Percentiles rank a stretch among this genome's conserved stretches.
Conservation (phyloP, 2,329 filamentous ascomycete species). For the Phialophora verrucosa region DNA sequence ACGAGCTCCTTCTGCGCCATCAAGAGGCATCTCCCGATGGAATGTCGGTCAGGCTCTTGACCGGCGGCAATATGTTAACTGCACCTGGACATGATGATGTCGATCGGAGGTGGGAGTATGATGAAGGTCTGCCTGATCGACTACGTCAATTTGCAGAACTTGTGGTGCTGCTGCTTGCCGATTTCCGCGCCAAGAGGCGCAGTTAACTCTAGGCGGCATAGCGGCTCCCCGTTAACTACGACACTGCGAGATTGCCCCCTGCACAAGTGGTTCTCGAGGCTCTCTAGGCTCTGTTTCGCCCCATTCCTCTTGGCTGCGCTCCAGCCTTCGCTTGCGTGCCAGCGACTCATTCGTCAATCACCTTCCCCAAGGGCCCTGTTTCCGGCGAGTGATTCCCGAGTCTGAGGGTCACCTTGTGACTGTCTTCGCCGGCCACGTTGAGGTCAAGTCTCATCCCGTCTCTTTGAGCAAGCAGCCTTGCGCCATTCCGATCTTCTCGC, state of each 20-base stretch:
- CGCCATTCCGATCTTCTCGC: conserved; percentile 8
- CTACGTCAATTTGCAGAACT: conserved; percentile 26
- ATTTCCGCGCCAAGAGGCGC: neutral
- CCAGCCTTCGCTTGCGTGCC: conserved; percentile 14
- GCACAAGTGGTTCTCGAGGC: conserved; percentile 8
- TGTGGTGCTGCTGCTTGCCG: conserved; percentile 3
- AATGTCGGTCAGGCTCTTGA: neutral
- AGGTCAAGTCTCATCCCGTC: neutral
- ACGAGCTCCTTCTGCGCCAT: neutral
- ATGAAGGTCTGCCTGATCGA: conserved; percentile 17
- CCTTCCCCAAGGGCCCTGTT: conserved; percentile 3
- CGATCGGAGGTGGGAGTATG: conserved; percentile 7
- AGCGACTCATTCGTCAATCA: conserved; percentile 12
- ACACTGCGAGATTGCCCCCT: neutral
- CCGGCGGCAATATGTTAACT: neutral
- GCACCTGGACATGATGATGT: conserved; percentile 17
- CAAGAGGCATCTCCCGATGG: neutral
- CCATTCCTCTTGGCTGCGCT: conserved; percentile 15
- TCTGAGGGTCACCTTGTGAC: neutral
- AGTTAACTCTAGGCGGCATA: conserved; percentile 7
- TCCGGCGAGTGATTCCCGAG: neutral
- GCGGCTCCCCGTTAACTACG: neutral
- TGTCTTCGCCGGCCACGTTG: neutral
- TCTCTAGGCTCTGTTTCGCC: neutral
- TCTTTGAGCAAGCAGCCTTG: conserved; percentile 8